Conservation (phyloP, 768 basidiomycete species). For the Pluteus cervinus region DNA sequence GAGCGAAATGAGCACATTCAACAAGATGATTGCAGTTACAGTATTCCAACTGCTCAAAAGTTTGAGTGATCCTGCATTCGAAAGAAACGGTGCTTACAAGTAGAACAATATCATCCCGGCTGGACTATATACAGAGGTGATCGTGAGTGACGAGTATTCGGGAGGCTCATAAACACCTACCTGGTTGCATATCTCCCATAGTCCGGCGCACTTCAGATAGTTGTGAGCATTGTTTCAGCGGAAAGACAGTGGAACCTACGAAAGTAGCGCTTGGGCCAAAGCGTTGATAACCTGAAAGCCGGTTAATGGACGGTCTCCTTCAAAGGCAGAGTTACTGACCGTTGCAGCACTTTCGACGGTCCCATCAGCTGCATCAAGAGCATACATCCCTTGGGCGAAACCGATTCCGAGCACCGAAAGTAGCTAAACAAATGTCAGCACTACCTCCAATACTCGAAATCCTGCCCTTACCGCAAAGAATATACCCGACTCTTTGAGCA, state of each 20-base stretch:
- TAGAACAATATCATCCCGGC: constrained; percentile 72
- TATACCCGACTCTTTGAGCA: constrained; percentile 90
- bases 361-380: constrained; percentile 89
- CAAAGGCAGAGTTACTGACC: constrained; percentile 27
- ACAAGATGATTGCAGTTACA: constrained; percentile 73
- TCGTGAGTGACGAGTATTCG: constrained; percentile 1
- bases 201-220: constrained; percentile 50
- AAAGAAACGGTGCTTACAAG: constrained; percentile 42
- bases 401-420: constrained; percentile 79
- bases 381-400: constrained; percentile 83
- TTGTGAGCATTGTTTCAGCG: neutral
- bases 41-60: constrained; percentile 64
- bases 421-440: constrained; percentile 37
- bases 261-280: constrained; percentile 76
- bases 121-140: constrained; percentile 25
- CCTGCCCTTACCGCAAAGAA: constrained; percentile 72
- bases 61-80: constrained; percentile 3
- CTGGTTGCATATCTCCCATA: constrained; percentile 51
- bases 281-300: constrained; percentile 54
- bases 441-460: neutral
- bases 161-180: constrained; percentile 20
- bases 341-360: constrained; percentile 43
- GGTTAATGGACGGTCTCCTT: constrained; percentile 3
- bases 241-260: constrained; percentile 37
- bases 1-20: constrained; percentile 94